These are phyloP conservation scores for Alternaria viburni DNA, from an alignment of 2,329 filamentous ascomycete genomes.

Conservation along the genomic window DNA sequence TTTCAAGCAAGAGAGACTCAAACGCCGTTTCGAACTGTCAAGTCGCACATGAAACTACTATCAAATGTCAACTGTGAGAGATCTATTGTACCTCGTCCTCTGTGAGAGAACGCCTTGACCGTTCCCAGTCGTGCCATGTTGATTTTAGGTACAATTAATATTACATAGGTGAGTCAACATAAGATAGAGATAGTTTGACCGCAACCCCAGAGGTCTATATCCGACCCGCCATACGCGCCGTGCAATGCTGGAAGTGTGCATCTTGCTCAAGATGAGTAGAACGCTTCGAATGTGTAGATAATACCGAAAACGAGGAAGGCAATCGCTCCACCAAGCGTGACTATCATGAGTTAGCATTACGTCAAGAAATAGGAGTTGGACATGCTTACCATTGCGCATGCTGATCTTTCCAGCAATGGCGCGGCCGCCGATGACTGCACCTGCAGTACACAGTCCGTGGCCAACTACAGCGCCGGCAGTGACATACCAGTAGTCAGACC, in stretches of 20 bases:
- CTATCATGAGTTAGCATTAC: slow-evolving; percentile 57
- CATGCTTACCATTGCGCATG: slow-evolving; percentile 86
- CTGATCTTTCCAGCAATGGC: slow-evolving; percentile 94
- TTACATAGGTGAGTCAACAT: slow-evolving; percentile 28
- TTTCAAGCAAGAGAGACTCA: neutral
- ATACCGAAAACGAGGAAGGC: slow-evolving; percentile 91
- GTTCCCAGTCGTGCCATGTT: slow-evolving; percentile 6
- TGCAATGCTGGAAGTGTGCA: slow-evolving; percentile 25
- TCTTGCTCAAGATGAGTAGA: slow-evolving; percentile 57
- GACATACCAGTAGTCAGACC: slow-evolving; percentile 99
- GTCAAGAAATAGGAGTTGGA: neutral
- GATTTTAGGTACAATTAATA: slow-evolving; percentile 27
- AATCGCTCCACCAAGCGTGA: slow-evolving; percentile 87
- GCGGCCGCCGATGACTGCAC: slow-evolving; percentile 88
- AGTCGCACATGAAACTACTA: neutral
- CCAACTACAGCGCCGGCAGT: slow-evolving; percentile 86
- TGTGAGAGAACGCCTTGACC: slow-evolving; percentile 20
- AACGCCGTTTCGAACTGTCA: neutral
- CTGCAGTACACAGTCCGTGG: slow-evolving; percentile 87
- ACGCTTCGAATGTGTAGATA: slow-evolving; percentile 86
- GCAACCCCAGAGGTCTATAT: slow-evolving; percentile 9
- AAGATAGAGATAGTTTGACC: neutral
- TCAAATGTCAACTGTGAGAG: neutral
- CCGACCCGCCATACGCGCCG: slow-evolving; percentile 25
- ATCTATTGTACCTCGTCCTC: neutral